Base-by-base conservation (phyloP, 2,329 filamentous ascomycete species). In the Clarireedia hainanense region DNA sequence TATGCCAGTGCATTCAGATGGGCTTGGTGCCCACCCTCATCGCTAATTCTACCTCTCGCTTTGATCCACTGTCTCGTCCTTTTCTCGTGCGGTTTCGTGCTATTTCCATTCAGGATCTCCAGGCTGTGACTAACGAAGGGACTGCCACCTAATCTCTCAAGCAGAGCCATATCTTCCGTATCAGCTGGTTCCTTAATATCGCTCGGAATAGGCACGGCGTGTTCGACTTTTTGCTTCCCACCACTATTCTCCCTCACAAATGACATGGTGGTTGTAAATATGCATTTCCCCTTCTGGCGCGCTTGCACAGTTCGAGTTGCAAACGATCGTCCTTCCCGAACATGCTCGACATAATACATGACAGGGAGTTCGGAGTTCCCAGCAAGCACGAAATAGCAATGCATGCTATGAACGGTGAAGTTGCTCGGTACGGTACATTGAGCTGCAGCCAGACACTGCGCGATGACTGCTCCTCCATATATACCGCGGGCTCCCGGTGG, bases 301-400 rank as follows among this genome's bases (percentile, higher is more conserved):
- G 94, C 94, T 73, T 97, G 92, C n/a, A 99, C 94, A 0, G 92
- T 97, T 54, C 94, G 80, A 39, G 94, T 97, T 54, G 89, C 86
- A 71, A 91, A 99, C 51, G 87, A 91, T 58, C 86, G 84, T 7
- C 94, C 94, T 69, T 95, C 90, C 55, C 94, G 86, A 48, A 99
- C 90, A 52, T 89, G 83, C 75, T 97, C 94, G 47, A 99, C 94
- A 69, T 96, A 89, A 75, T 96, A 97, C 60, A 96, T 79, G 62
- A 97, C 88, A 34, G 94, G 92, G 17, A 94, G 86, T 58, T 87
- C 83, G 12, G 83, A 79, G 67, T 92, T 88, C 27, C 94, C 94
- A 4, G 92, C 91, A 2, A 97, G 84, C 36, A 99, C 85, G 72
- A 99, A 99, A 76, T 97, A 99, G 80, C 94, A 97, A 79, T 99